Evolutionary conservation across 345 rosid species (phyloP).

Genomic region (Camelina sativa): DNA sequence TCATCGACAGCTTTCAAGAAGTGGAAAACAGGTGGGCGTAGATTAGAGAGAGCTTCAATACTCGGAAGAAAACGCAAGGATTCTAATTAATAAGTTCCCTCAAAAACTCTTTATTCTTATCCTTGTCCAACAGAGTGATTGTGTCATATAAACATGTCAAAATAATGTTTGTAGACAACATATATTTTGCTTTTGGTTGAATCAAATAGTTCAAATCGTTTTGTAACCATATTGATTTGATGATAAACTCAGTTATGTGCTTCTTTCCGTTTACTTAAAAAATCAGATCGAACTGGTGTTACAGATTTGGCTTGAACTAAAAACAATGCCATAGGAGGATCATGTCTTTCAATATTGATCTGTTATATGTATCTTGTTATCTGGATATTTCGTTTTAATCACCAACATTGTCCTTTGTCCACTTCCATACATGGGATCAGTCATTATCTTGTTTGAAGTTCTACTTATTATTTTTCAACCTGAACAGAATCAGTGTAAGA

Average conservation of each 20-base stretch:
- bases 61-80: conserved; percentile 94
- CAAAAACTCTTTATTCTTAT: conserved; percentile 2
- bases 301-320: background rate
- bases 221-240: background rate
- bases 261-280: background rate
- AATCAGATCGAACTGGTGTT: background rate
- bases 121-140: background rate
- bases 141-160: background rate
- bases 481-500: background rate
- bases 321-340: background rate
- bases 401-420: background rate
- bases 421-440: background rate
- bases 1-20: conserved; percentile 82
- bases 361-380: background rate
- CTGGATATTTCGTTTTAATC: background rate
- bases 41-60: conserved; percentile 82
- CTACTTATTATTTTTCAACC: too few species aligned
- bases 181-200: background rate
- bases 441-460: background rate
- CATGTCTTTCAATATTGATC: background rate
- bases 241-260: background rate
- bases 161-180: background rate
- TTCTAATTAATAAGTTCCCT: conserved; percentile 43
- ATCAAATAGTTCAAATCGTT: background rate
- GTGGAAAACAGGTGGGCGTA: conserved; percentile 87